Evolutionary conservation across 306 rosid species (phyloP), one percentile per base, ranked within the genome.

Genomic region (Geum urbanum): DNA sequence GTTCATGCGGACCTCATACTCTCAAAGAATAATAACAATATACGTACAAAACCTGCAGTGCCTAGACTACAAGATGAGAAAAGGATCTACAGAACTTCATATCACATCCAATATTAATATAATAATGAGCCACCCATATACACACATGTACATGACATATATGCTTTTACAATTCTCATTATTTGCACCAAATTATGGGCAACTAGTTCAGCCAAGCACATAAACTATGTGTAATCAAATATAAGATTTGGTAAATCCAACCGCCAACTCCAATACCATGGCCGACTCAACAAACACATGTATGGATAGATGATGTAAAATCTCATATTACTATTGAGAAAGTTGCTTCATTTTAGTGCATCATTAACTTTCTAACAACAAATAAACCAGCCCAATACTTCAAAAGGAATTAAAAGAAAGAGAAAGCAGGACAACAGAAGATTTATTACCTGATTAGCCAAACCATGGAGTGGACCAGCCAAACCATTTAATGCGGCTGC

Each of bases 381-480:
- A 43, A 9, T 63, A 69, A 60, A 35, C 19, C 24, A 3, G 39
- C 14, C 12, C 14, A 53, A 63, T 9, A 20, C 49, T 61, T 70
- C 24, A 13, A 11, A 46, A 32, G 14, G 7, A 18, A 59, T 19
- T 10, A 48, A 53, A 8, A 53, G 72, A 61, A 59, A 14, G 57
- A 37, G 50, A 68, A 20, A 40, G 70, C 14, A 15, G 62, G 24
- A 63, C 32, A 64, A 66, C 44, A 15, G 66, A 74, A 61, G 61
- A 72, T 70, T 75, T 46, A 75, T 71, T 48, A 95, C 99, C 99
- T 95, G 99, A 86, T 94, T 94, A 69, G 99, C 99, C 91, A 94
- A 87, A 74, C 99, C 99, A 86, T 94, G 99, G 63, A 95, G 86
- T 57, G 99, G 99, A 61, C 99, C 97, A 79, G 99, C 97, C 83